These are phyloP conservation scores for Hirsutella thompsonii DNA, from an alignment of 2,329 filamentous ascomycete species.

Conservation along the genomic window DNA sequence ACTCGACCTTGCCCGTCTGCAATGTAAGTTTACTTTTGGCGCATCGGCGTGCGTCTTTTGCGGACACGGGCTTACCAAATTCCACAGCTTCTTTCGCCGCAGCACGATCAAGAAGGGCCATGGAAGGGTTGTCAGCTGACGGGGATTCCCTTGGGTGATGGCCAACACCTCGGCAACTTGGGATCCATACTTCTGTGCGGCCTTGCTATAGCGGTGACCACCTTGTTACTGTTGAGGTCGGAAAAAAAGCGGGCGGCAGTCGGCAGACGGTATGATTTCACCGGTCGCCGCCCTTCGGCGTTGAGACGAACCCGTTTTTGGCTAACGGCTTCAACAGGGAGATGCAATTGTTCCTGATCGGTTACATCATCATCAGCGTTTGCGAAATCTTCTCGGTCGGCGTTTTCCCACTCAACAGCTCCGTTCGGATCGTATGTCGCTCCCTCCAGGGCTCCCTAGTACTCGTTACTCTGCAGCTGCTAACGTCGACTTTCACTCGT, in stretches of 20 bases:
- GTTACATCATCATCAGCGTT: constrained; percentile 77
- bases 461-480: background rate
- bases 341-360: constrained; percentile 86
- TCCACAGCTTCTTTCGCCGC: constrained; percentile 31
- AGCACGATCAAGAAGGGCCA: constrained; percentile 43
- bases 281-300: background rate
- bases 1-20: constrained; percentile 72
- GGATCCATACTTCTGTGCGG: constrained; percentile 81
- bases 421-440: constrained; percentile 55
- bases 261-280: constrained; percentile 57
- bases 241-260: constrained; percentile 89
- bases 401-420: constrained; percentile 62
- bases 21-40: constrained; percentile 41
- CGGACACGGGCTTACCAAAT: constrained; percentile 6
- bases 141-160: constrained; percentile 60
- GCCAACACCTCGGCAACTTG: constrained; percentile 63
- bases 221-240: constrained; percentile 63
- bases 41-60: constrained; percentile 5
- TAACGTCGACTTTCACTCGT: constrained; percentile 5
- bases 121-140: constrained; percentile 61
- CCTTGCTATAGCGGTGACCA: constrained; percentile 57
- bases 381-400: constrained; percentile 96
- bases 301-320: background rate
- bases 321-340: constrained; percentile 45
- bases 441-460: background rate